Conservation (phyloP, 768 basidiomycete genomes). For the Mycena olivaceomarginata region DNA sequence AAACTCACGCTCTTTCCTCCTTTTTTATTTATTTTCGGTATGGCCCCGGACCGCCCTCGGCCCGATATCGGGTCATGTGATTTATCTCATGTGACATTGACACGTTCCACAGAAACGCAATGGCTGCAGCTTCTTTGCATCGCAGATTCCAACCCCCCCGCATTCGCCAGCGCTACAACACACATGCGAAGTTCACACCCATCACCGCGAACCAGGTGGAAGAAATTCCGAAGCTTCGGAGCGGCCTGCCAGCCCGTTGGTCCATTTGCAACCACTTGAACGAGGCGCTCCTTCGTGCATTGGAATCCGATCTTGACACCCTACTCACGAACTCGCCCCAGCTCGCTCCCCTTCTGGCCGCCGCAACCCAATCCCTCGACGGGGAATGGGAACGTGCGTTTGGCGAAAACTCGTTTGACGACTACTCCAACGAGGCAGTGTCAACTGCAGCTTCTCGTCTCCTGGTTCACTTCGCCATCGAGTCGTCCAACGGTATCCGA, state of each 20-base stretch:
- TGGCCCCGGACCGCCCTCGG: too few relatives aligned
- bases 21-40: too few relatives aligned
- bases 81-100: too few relatives aligned
- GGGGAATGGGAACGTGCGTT: not conserved
- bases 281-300: not conserved
- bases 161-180: not conserved
- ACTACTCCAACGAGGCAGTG: not conserved
- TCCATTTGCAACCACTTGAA: slow-evolving; percentile 6
- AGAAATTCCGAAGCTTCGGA: not conserved
- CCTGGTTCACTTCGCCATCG: slow-evolving; percentile 1
- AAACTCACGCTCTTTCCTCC: too few relatives aligned
- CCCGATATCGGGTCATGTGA: too few relatives aligned
- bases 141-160: not conserved
- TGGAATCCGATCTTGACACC: slow-evolving; percentile 2
- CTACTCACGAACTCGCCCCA: not conserved
- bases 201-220: slow-evolving; percentile 9
- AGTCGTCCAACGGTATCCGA: not conserved
- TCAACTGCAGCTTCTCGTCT: slow-evolving; percentile 7
- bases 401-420: not conserved
- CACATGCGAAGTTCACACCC: not conserved
- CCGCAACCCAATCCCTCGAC: not conserved
- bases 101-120: too few relatives aligned
- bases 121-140: slow-evolving; percentile 1
- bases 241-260: slow-evolving; percentile 6
- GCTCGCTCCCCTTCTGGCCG: not conserved